These are phyloP conservation scores for Kitagawia praeruptora DNA, from an alignment of 129 eudicot species.

Conservation along the genomic window DNA sequence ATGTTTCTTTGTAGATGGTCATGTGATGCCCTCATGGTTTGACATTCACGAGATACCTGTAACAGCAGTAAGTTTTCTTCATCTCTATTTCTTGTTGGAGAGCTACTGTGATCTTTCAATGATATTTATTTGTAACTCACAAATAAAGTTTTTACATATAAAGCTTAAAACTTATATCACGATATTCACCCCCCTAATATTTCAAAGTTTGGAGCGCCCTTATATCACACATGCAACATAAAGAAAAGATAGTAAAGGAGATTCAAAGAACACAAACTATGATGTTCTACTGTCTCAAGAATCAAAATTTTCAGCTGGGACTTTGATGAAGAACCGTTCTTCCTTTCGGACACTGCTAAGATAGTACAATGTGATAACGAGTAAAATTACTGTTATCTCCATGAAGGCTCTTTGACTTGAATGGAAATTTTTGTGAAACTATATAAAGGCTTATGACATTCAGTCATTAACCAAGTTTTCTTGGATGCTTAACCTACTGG, in stretches of 20 bases:
- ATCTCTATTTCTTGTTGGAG: neutral
- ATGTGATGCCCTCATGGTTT: constrained; percentile 94
- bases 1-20: constrained; percentile 56
- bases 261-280: neutral
- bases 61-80: constrained; percentile 55
- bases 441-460: neutral
- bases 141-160: neutral
- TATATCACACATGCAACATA: neutral
- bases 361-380: neutral
- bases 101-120: neutral
- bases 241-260: neutral
- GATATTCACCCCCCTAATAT: neutral
- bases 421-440: neutral
- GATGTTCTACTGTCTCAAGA: neutral
- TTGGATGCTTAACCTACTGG: neutral
- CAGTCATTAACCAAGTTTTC: neutral
- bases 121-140: neutral
- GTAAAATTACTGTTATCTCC: neutral
- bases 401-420: neutral
- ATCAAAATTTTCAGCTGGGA: neutral
- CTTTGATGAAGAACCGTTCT: neutral
- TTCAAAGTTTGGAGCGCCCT: neutral
- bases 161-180: neutral
- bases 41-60: constrained; percentile 87
- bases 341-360: neutral